phyloP scores from a whole-genome alignment of 2,329 filamentous ascomycete genomes.

The Nigrospora oryzae region DNA sequence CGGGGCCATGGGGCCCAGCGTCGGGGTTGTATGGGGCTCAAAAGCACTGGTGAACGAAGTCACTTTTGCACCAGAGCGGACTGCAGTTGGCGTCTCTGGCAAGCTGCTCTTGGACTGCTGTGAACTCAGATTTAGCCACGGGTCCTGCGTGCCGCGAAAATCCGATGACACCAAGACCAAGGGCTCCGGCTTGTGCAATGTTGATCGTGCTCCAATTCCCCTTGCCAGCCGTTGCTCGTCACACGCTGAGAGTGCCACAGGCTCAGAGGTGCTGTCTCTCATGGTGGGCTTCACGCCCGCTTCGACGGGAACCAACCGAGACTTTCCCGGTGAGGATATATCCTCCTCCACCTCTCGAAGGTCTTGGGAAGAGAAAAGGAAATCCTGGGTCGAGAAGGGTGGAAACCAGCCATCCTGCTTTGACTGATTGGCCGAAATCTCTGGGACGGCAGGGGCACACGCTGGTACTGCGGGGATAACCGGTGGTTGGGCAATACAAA shows the following conservation, averaged over 20 bases:
- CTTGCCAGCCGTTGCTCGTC: background rate
- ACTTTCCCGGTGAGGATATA: background rate
- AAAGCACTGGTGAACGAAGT: too few relatives aligned
- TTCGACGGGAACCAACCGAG: too few relatives aligned
- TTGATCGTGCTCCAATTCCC: background rate
- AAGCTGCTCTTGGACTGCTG: background rate
- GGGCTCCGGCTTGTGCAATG: background rate
- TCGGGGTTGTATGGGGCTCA: too few relatives aligned
- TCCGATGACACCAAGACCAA: background rate
- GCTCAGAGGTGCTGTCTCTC: background rate
- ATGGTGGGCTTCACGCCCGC: background rate
- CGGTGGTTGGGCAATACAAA: background rate
- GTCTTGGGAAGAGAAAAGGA: constrained; percentile 37
- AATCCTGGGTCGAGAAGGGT: constrained; percentile 35
- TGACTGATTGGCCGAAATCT: constrained; percentile 1
- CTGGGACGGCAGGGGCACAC: background rate
- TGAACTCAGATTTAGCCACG: background rate
- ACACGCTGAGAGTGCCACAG: too few relatives aligned
- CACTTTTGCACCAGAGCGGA: background rate
- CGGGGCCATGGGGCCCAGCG: background rate
- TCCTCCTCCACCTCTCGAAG: constrained; percentile 28
- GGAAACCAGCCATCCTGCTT: constrained; percentile 14
- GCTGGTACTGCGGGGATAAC: background rate
- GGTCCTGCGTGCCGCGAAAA: too few relatives aligned
- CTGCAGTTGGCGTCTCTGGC: background rate